Evolutionary conservation across 495 filamentous ascomycete genomes (phyloP).

Genomic region (Astrocystis sublimbata): DNA sequence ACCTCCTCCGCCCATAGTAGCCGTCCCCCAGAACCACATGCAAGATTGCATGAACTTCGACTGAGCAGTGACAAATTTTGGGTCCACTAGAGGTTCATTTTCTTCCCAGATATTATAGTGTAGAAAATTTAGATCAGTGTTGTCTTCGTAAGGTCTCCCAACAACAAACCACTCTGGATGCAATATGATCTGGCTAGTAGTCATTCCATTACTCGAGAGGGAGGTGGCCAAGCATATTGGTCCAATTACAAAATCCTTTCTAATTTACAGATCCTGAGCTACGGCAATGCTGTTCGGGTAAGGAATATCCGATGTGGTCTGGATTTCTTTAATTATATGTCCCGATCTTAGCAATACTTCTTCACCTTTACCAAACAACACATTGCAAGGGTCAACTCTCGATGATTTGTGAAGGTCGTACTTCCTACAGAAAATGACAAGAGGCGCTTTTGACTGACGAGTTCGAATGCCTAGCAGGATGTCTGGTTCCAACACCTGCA

Average conservation of each 20-base stretch:
- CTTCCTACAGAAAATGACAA: neutral
- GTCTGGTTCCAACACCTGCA: neutral
- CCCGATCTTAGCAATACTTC: neutral
- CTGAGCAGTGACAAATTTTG: neutral
- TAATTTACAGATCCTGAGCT: too few relatives aligned
- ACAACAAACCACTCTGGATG: neutral
- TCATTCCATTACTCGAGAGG: neutral
- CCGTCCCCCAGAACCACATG: neutral
- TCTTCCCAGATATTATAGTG: neutral
- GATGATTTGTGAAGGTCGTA: neutral
- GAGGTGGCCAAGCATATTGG: neutral
- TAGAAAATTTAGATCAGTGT: neutral
- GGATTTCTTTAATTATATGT: neutral
- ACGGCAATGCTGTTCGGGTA: neutral
- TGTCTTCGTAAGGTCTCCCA: neutral
- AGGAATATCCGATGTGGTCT: neutral
- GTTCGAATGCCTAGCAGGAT: neutral
- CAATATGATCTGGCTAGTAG: neutral
- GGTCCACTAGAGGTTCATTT: neutral
- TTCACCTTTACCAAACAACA: neutral
- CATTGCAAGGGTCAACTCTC: neutral
- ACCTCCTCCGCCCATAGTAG: neutral
- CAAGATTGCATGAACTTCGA: neutral
- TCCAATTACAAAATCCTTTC: neutral
- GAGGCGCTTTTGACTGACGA: neutral